Percentiles rank a stretch among this genome's conserved stretches.
phyloP scores from a whole-genome alignment of 345 rosid species.

The Limnanthes douglasii region DNA sequence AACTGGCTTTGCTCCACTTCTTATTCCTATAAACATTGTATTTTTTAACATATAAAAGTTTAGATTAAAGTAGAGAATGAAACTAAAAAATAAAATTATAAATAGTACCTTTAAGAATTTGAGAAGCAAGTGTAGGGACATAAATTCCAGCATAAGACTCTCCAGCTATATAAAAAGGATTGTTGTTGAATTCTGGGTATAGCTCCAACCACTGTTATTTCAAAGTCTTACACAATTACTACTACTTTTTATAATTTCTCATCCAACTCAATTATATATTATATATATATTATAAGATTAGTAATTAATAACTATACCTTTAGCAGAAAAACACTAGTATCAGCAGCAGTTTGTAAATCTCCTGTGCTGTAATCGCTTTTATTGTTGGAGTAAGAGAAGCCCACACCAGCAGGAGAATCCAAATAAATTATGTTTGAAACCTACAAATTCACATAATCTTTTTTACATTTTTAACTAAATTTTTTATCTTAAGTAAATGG shows the following conservation, averaged over 20 bases:
- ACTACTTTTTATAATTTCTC: conserved; percentile 6
- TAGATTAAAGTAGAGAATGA: background rate
- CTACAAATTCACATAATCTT: conserved; percentile 12
- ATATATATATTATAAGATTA: background rate
- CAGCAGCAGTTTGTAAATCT: conserved; percentile 37
- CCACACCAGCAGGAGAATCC: conserved; percentile 74
- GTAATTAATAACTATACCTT: conserved; percentile 20
- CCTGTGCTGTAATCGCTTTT: conserved; percentile 34
- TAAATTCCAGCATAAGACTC: conserved; percentile 77
- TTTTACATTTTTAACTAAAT: background rate
- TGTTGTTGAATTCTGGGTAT: conserved; percentile 45
- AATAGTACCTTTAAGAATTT: conserved; percentile 60
- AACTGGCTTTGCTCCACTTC: conserved; percentile 8
- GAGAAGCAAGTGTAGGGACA: conserved; percentile 56
- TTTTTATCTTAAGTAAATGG: no score
- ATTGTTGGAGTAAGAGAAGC: conserved; percentile 43
- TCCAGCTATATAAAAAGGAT: conserved; percentile 55
- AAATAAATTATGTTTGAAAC: conserved; percentile 50
- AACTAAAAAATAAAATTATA: conserved; percentile 1
- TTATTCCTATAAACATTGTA: conserved; percentile 13
- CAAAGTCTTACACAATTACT: no score
- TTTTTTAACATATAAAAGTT: background rate
- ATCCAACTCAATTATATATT: background rate
- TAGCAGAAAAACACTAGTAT: conserved; percentile 44
- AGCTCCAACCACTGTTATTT: conserved; percentile 67